Evolutionary conservation across 805 yeast species (phyloP), one percentile per base, ranked within the genome.

Genomic region (Kodamaea sagamina): DNA sequence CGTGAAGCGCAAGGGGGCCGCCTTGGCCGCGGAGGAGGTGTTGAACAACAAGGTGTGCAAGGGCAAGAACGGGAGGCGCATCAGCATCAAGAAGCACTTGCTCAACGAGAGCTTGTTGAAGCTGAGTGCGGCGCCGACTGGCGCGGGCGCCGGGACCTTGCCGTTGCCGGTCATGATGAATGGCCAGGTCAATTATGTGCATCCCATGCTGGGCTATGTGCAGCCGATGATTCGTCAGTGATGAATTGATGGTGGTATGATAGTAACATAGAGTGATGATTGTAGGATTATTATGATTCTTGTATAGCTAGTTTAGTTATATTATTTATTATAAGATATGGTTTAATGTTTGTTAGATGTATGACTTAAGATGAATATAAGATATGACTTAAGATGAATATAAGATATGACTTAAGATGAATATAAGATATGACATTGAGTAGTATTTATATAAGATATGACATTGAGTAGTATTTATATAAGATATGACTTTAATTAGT

Each of bases 1-100:
- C 43, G 64, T 60, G 26, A 59, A 58, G 47, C 47, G 61, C 16
- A 59, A 59, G 38, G 64, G 64, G 9, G 61, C 63, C 10, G 62
- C 58, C 1, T 44, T 56, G 31, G 63, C 63, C 6, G 63, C 63
- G 2, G 61, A 50, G 22, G 63, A 70, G 49, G 73, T 70, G 6
- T 65, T 70, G 47, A 66, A 68, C 51, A 65, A 65, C 45, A 68
- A 65, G 54, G 75, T 70, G 10, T 63, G 65, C 48, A 70, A 69
- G 50, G 74, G 74, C 11, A 70, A 68, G 51, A 70, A 70, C 47
- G 75, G 75, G 6, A 49, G 74, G 37, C 54, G 75, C 40, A 65
- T 69, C 17, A 55, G 63, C 18, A 58, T 68, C 32, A 65, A 65
- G 50, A 63, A 65, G 46, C 59, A 57, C 36, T 35, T 50, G 31